Base-by-base conservation (phyloP, 2,329 filamentous ascomycete genomes). In the Talaromyces islandicus region DNA sequence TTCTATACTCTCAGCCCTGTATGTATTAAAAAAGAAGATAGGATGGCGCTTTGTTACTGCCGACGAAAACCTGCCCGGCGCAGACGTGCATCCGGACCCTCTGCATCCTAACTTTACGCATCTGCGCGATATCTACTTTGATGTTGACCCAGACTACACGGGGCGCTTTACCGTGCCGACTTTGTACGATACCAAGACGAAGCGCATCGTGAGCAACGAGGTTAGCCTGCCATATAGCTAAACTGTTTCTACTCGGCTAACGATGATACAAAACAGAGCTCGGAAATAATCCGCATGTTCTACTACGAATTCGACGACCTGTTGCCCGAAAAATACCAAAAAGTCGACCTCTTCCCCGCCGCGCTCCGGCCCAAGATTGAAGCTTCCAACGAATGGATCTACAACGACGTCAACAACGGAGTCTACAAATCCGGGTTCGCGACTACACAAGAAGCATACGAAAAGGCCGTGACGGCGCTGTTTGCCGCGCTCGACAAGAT, bases 261-360 rank as follows among this genome's bases (percentile, higher is more conserved):
- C 4, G n/a, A 50, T 35, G 12, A 63, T 7, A 17, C 17, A 24
- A 9, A 27, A 6, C 12, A 77, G 75, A 80, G 89, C 74, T 87
- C 88, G 66, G 92, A 97, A 78, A 96, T 97, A 72, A 87, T 96
- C 73, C 87, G 92, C 71, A 96, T 96, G 90, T 80, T 97, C 63
- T 90, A 90, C 71, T 83, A 82, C 48, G 90, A 86, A 73, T 97
- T 97, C 71, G 87, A 97, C 73, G 82, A 84, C 64, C 71, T 90
- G 38, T 72, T 92, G 25, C 82, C 83, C 0, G 79, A 82, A 2
- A 73, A 87, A 69, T 83, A 85, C 71, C 82, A 82, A 61, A 74
- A 76, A 2, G 71, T 92, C 5, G 83, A 88, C 52, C 80, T 92
- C 46, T 90, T 89, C 72, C 91, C 92, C 0, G 71, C 82, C 50